Evolutionary conservation across 352 stramenopile species (phyloP).

Genomic region (Globisporangium mamillatum): DNA sequence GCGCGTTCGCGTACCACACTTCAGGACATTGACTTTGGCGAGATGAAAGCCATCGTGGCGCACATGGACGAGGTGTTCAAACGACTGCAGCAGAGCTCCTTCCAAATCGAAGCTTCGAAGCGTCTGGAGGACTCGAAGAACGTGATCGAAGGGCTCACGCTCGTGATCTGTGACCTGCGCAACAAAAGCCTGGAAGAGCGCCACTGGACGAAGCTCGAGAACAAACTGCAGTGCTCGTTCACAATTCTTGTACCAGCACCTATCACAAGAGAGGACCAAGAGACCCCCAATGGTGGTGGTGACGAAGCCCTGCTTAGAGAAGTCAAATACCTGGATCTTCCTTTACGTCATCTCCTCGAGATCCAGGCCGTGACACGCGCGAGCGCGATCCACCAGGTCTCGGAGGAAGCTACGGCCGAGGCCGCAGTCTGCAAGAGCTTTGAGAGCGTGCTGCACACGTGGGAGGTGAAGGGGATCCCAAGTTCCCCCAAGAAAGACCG

Average conservation of each 20-base stretch:
- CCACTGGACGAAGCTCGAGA: constrained; percentile 72
- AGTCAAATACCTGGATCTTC: constrained; percentile 31
- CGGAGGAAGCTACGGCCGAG: constrained; percentile 68
- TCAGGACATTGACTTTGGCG: constrained; percentile 36
- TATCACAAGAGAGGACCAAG: background rate
- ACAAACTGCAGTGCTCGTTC: constrained; percentile 61
- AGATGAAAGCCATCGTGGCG: constrained; percentile 29
- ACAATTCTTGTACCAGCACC: background rate
- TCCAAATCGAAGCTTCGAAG: constrained; percentile 26
- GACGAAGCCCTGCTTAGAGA: background rate
- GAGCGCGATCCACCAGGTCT: constrained; percentile 53
- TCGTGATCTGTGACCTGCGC: constrained; percentile 58
- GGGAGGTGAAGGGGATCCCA: constrained; percentile 60
- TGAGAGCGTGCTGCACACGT: constrained; percentile 48
- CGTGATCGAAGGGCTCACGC: constrained; percentile 43
- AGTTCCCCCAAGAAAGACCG: constrained; percentile 47
- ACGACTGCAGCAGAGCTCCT: constrained; percentile 17
- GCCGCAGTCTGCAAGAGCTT: constrained; percentile 61
- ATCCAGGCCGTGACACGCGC: constrained; percentile 39
- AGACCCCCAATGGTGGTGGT: background rate
- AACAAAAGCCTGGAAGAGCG: constrained; percentile 56
- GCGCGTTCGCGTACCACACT: constrained; percentile 36
- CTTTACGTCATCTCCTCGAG: constrained; percentile 50
- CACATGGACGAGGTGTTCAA: constrained; percentile 25
- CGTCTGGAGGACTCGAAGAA: constrained; percentile 38